Conservation (phyloP, 2,329 filamentous ascomycete species). For the Hymenoscyphus linearis region DNA sequence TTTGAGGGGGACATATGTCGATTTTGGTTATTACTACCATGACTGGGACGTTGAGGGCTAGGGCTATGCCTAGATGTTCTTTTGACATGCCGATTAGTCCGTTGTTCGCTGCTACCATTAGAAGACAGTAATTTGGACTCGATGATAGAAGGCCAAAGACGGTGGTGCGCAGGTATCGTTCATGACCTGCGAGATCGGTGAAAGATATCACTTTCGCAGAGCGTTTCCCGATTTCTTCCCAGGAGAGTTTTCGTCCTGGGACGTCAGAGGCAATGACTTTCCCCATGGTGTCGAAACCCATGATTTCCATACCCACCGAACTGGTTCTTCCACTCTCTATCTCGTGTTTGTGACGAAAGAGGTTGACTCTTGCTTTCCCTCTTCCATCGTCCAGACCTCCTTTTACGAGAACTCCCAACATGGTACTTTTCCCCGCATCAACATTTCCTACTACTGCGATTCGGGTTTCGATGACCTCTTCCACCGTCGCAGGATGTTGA, state of each 20-base stretch:
- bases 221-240: constrained; percentile 95
- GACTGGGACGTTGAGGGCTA: constrained; percentile 92
- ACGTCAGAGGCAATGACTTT: constrained; percentile 76
- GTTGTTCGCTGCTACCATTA: constrained; percentile 99
- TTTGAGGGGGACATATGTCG: constrained; percentile 94
- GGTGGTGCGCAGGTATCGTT: constrained; percentile 89
- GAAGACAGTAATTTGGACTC: constrained; percentile 92
- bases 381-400: constrained; percentile 91
- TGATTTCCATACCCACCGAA: constrained; percentile 97
- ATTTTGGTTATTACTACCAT: constrained; percentile 99
- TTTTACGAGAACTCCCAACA: constrained; percentile 93
- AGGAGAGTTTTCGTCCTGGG: constrained; percentile 81
- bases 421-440: constrained; percentile 93
- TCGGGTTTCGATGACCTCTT: constrained; percentile 89
- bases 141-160: constrained; percentile 93
- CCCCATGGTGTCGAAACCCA: constrained; percentile 89
- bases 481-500: constrained; percentile 64
- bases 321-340: constrained; percentile 93
- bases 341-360: constrained; percentile 97
- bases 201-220: constrained; percentile 97
- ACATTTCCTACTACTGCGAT: constrained; percentile 98
- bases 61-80: constrained; percentile 91
- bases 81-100: constrained; percentile 97
- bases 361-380: constrained; percentile 87
- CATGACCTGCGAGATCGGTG: constrained; percentile 91